phyloP scores from a whole-genome alignment of 805 yeast species.

The Ogataea ganodermae region DNA sequence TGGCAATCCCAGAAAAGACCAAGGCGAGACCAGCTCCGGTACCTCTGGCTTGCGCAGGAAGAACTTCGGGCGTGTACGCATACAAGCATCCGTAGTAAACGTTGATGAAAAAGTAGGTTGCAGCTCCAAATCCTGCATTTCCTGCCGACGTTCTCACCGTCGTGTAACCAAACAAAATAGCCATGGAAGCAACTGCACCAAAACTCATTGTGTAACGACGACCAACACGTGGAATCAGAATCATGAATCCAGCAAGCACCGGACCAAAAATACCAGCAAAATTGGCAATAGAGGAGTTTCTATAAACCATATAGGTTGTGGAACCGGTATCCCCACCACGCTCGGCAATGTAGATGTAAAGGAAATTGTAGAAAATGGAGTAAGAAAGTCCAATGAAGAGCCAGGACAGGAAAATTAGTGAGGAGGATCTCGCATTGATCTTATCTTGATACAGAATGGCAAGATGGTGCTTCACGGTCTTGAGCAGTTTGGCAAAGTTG shows the following conservation, averaged over 20 bases:
- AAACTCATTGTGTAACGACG: constrained; percentile 57
- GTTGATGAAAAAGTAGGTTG: constrained; percentile 49
- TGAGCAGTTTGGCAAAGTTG: background rate
- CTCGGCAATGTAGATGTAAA: constrained; percentile 46
- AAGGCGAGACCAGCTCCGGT: constrained; percentile 65
- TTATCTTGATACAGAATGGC: constrained; percentile 45
- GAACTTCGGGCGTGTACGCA: constrained; percentile 67
- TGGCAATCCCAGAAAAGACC: constrained; percentile 53
- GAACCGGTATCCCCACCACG: constrained; percentile 47
- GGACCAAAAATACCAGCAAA: constrained; percentile 54
- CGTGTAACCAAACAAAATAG: constrained; percentile 62
- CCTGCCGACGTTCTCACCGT: constrained; percentile 55
- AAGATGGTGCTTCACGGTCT: constrained; percentile 35
- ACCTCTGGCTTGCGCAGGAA: constrained; percentile 50
- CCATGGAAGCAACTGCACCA: constrained; percentile 56
- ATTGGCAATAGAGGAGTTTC: constrained; percentile 48
- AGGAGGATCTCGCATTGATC: constrained; percentile 36
- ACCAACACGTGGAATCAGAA: constrained; percentile 42
- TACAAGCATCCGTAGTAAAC: constrained; percentile 60
- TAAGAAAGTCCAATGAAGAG: constrained; percentile 52
- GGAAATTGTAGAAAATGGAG: constrained; percentile 50
- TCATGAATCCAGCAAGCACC: constrained; percentile 46
- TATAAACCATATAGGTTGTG: constrained; percentile 21
- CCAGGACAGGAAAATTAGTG: constrained; percentile 47
- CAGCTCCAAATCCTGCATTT: constrained; percentile 52